These are phyloP conservation scores for Euphrasia confusa DNA, from an alignment of 257 asterid genomes.

Conservation along the genomic window DNA sequence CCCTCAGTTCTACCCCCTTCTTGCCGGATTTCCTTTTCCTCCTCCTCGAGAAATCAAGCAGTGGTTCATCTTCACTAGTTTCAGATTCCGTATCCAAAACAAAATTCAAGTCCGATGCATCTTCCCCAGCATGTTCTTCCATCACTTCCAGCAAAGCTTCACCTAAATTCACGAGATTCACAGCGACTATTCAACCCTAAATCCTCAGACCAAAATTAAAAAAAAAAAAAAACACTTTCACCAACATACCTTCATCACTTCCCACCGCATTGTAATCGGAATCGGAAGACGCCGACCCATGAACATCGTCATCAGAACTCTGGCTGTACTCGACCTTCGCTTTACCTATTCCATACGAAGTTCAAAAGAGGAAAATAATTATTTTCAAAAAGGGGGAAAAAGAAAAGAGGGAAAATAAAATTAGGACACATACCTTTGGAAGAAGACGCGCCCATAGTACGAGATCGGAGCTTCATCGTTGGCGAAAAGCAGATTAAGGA, in stretches of 20 bases:
- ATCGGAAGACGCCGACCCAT: slow-evolving; percentile 24
- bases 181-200: neutral
- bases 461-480: slow-evolving; percentile 41
- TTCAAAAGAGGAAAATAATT: neutral
- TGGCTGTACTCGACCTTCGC: slow-evolving; percentile 29
- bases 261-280: slow-evolving; percentile 24
- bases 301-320: slow-evolving; percentile 33
- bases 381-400: neutral
- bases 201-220: neutral
- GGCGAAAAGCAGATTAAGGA: neutral
- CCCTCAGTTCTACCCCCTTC: slow-evolving; percentile 20
- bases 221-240: slow-evolving; percentile 11
- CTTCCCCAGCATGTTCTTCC: slow-evolving; percentile 21
- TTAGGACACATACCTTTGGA: slow-evolving; percentile 28
- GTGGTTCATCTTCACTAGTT: slow-evolving; percentile 24
- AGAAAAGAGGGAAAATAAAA: neutral
- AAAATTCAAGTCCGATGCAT: slow-evolving; percentile 15
- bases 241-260: slow-evolving; percentile 27
- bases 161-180: slow-evolving; percentile 24
- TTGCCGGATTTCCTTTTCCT: slow-evolving; percentile 29
- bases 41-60: slow-evolving; percentile 27
- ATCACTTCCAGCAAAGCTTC: slow-evolving; percentile 26
- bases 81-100: slow-evolving; percentile 18
- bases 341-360: slow-evolving; percentile 30
- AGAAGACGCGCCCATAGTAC: slow-evolving; percentile 27